Evolutionary conservation across 1,284 basidiomycete species (phyloP).

Genomic region (Puccinia horiana): DNA sequence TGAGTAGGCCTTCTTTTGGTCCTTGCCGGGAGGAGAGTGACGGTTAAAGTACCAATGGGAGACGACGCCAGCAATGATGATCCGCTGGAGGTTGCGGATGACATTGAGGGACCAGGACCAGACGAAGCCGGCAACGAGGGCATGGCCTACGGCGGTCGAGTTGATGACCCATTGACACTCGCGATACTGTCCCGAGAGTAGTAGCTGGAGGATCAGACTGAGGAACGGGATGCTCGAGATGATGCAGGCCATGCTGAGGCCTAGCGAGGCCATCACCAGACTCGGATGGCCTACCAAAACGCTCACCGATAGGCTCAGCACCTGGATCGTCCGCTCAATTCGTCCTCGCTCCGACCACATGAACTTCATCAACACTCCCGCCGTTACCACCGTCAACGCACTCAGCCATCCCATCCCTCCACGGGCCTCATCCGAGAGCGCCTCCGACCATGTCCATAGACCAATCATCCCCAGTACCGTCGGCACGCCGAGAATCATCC

Average conservation of each 20-base stretch:
- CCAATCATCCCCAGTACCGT: constrained; percentile 33
- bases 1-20: constrained; percentile 16
- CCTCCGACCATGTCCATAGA: constrained; percentile 41
- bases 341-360: constrained; percentile 31
- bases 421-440: constrained; percentile 17
- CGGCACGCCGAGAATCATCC: constrained; percentile 34
- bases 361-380: not conserved
- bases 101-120: constrained; percentile 48
- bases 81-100: constrained; percentile 34
- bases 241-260: constrained; percentile 35
- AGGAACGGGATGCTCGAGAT: constrained; percentile 38
- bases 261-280: constrained; percentile 37
- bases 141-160: constrained; percentile 12
- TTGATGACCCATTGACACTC: constrained; percentile 17
- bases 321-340: constrained; percentile 38
- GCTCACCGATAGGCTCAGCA: constrained; percentile 20
- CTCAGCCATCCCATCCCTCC: constrained; percentile 35
- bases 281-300: constrained; percentile 43
- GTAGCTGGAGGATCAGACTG: constrained; percentile 17
- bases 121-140: constrained; percentile 30
- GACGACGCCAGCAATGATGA: constrained; percentile 45
- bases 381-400: constrained; percentile 2
- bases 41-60: constrained; percentile 49
- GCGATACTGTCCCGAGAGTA: constrained; percentile 2
- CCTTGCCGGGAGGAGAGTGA: constrained; percentile 27